Base-by-base conservation (phyloP, 2,329 filamentous ascomycete genomes). In the Penicillium brevicompactum region DNA sequence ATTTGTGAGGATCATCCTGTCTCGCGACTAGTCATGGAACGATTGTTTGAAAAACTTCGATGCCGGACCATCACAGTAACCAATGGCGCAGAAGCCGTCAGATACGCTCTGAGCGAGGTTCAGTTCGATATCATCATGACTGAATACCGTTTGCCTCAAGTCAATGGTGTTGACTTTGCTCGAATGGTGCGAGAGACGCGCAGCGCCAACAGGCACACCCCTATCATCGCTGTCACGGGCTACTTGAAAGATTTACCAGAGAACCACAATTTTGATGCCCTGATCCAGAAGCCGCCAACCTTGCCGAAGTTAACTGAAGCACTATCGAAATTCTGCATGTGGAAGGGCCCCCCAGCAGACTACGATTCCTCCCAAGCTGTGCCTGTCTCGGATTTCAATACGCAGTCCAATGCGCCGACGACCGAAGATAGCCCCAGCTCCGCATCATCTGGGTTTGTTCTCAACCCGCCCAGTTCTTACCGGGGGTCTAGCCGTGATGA, bases 51-150 rank as follows among this genome's bases (percentile, higher is more conserved):
- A 73, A 99, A 97, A 76, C 80, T 97, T 34, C 89, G 91, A 34
- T 99, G 94, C 68, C 90, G 94, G 41, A 97, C 93, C 8, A 94
- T 99, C 67, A 92, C 91, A 2, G 93, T 94, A 4, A 84, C 88
- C 3, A 96, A 92, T 64, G 94, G 94, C 1, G 88, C 91, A 0
- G 94, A 99, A 70, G 94, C 93, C 10, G 88, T 96, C 66, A 87
- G 93, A 21, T 96, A 94, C 74, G 92, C 94, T 27, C 90, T 96
- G 81, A 93, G 93, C 68, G 93, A 97, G 70, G 93, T 99, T 70
- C 96, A 97, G 69, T 99, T 97, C 69, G 94, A 99, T 74, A 91
- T 97, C 66, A 97, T 99, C 71, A 94, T 99, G 80, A 93, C 96
- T 74, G 94, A 99, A 75, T 97, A 92, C 78, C 95, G 93, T 71